Base-by-base conservation (phyloP, 2,329 filamentous ascomycete genomes). In the Neospermospora avenae region DNA sequence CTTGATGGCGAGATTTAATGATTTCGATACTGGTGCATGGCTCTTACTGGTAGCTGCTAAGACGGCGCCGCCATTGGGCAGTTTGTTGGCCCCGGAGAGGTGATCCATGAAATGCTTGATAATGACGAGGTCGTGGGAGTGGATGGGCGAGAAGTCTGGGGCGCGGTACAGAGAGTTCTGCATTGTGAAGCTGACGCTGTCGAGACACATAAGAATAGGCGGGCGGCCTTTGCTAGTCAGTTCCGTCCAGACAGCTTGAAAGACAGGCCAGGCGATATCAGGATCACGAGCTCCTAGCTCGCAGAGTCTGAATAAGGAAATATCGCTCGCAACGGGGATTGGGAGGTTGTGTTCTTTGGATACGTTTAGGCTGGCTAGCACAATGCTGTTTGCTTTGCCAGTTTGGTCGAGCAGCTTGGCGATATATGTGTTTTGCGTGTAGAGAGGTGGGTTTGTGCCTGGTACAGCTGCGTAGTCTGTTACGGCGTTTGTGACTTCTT, bases 141-240 rank as follows among this genome's bases (percentile, higher is more conserved):
- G 95, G 64, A 99, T 88, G 14, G 80, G 80, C 63, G 90, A 83
- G 69, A 84, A 89, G 24, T 88, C 79, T 1, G 88, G 79, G 64
- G 84, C 84, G 65, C 88, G 84, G 79, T 98, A 99, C 46, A 83
- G 84, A 64, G 87, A 91, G 39, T 85, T 72, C 67, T 82, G 82
- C 90, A 96, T 96, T 75, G 92, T 84, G 77, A 95, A 90, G 57
- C 85, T 81, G 37, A 98, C 79, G 55, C 88, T 88, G 72, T 99
- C 95, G 54, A 96, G 77, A 45, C 86, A 78, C 67, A 97, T 81
- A 53, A 98, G 79, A 60, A 97, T 80, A 4, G 76, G 80, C 69
- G 61, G 79, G 44, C 65, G 76, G 63, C 72, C 74, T 1, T 80
- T 80, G 14, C 78, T 75, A 3, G 80, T 84, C 52, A 98, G 84